Percentiles rank a stretch among this genome's conserved stretches.
Evolutionary conservation across 148 eudicot species (phyloP).

Genomic region (Selenicereus undatus): DNA sequence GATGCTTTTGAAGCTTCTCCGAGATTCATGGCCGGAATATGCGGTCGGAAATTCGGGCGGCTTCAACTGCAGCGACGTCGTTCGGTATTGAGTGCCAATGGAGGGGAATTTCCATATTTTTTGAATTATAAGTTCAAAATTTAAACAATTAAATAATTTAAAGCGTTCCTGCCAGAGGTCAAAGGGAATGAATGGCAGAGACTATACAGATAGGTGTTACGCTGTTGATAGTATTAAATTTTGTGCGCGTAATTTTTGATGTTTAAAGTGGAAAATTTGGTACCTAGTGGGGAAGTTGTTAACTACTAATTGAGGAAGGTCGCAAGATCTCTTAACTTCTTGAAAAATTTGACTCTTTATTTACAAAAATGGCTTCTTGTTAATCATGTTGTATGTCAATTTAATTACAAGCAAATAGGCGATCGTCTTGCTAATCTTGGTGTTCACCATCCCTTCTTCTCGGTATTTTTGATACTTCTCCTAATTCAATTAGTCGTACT

Average conservation of each 20-base stretch:
- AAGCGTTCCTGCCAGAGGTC: background rate
- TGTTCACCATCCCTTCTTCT: too few relatives aligned
- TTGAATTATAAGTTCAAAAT: background rate
- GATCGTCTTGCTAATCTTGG: too few relatives aligned
- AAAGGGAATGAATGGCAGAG: too few relatives aligned
- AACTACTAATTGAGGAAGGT: background rate
- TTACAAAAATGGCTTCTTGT: too few relatives aligned
- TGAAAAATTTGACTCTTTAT: too few relatives aligned
- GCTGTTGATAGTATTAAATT: background rate
- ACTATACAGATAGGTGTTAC: too few relatives aligned
- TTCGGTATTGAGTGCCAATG: constrained; percentile 34
- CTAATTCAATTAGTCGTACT: too few relatives aligned
- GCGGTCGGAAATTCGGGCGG: constrained; percentile 52
- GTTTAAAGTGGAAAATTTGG: background rate
- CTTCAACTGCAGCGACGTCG: constrained; percentile 56
- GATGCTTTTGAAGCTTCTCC: constrained; percentile 64
- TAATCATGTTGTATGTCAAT: too few relatives aligned
- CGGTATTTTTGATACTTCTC: too few relatives aligned
- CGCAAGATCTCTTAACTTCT: too few relatives aligned
- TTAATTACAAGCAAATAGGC: too few relatives aligned
- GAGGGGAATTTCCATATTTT: background rate
- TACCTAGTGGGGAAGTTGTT: background rate
- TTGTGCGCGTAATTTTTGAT: constrained; percentile 1
- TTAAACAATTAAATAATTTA: background rate
- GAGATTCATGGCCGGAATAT: constrained; percentile 77